Conservation (phyloP, 352 stramenopile species). For the Globisporangium recalcitrans region DNA sequence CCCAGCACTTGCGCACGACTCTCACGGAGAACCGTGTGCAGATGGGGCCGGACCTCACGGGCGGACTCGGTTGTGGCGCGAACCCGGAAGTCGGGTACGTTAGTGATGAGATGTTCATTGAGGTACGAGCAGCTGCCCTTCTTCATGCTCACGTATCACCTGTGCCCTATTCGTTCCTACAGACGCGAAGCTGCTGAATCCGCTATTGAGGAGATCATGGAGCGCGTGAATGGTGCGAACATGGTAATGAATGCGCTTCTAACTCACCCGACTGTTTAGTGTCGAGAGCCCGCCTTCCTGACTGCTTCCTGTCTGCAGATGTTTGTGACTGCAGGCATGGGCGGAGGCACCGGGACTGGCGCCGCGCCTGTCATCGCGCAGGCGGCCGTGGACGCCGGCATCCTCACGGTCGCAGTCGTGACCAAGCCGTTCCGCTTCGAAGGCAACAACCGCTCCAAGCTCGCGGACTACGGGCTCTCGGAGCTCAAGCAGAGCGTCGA, state of each 20-base stretch:
- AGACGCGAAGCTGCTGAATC: constrained; percentile 72
- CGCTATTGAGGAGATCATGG: constrained; percentile 82
- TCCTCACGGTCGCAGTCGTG: constrained; percentile 84
- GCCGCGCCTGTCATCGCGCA: constrained; percentile 80
- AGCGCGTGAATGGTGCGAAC: constrained; percentile 76
- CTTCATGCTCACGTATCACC: background rate
- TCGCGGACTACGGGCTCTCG: constrained; percentile 67
- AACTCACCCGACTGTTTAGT: background rate
- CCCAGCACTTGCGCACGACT: constrained; percentile 87
- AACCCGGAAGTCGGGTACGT: constrained; percentile 75
- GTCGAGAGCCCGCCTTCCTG: background rate
- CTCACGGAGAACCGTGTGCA: constrained; percentile 89
- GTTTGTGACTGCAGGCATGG: constrained; percentile 87
- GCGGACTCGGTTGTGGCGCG: constrained; percentile 71
- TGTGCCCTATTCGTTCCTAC: no score
- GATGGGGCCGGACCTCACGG: constrained; percentile 84
- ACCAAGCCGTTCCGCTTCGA: constrained; percentile 87
- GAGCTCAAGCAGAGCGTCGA: constrained; percentile 83
- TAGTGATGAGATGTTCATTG: background rate
- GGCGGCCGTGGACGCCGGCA: constrained; percentile 73
- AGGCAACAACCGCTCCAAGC: constrained; percentile 74
- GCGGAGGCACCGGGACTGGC: constrained; percentile 77
- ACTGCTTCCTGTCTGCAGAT: constrained; percentile 36
- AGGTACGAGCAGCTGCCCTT: no score
- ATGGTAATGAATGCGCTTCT: constrained; percentile 67